Conservation (phyloP, 2,329 filamentous ascomycete species). For the Rhynchosporium secalis region DNA sequence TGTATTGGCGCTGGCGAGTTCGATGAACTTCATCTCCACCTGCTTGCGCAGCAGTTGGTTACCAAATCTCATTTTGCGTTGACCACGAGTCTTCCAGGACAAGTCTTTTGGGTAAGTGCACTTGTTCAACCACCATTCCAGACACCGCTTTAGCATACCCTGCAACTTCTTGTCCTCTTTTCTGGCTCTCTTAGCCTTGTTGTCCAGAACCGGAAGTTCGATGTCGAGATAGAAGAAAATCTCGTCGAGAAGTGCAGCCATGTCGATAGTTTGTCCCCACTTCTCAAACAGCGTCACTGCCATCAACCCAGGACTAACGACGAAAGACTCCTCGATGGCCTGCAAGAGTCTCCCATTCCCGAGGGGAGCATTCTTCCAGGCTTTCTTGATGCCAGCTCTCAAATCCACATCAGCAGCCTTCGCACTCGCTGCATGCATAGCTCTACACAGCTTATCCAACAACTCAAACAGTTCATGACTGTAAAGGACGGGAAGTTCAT, state of each 20-base stretch:
- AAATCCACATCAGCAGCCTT: not conserved
- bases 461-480: not conserved
- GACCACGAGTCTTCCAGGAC: not conserved
- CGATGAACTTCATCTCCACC: conserved; percentile 5
- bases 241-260: conserved; percentile 7
- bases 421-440: not conserved
- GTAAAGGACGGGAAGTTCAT: not conserved
- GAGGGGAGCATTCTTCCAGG: not conserved
- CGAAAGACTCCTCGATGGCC: not conserved
- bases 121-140: not conserved
- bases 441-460: conserved; percentile 6
- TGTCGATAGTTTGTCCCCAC: not conserved
- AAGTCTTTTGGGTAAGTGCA: not conserved
- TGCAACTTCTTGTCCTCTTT: conserved; percentile 7
- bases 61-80: not conserved
- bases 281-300: not conserved
- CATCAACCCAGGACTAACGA: not conserved
- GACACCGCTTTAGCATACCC: not conserved
- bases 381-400: not conserved
- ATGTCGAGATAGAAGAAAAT: conserved; percentile 1
- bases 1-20: not conserved
- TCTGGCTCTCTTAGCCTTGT: not conserved
- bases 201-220: not conserved
- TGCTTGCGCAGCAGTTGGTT: not conserved
- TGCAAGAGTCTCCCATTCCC: not conserved